Conservation (phyloP, 352 stramenopile species). For the Phytophthora niederhauseri region DNA sequence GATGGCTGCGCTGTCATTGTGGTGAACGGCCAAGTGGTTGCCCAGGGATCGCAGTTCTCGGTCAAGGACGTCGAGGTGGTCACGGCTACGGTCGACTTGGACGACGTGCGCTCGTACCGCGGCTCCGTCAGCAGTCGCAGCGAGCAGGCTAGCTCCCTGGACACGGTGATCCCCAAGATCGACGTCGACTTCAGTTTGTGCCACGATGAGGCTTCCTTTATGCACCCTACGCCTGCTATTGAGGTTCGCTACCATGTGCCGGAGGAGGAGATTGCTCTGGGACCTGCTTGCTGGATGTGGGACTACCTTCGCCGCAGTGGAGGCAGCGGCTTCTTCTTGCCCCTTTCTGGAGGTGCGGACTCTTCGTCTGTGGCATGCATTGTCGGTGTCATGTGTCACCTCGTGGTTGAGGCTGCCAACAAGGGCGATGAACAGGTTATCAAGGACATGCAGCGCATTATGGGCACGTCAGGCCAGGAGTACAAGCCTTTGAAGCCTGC, state of each 20-base stretch:
- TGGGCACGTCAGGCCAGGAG: constrained; percentile 52
- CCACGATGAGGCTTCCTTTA: constrained; percentile 56
- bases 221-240: constrained; percentile 53
- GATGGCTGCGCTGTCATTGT: constrained; percentile 98
- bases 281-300: constrained; percentile 99
- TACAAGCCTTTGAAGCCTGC: constrained; percentile 77
- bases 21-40: constrained; percentile 96
- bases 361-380: constrained; percentile 96
- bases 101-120: constrained; percentile 97
- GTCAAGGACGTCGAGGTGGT: constrained; percentile 97
- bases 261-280: constrained; percentile 98
- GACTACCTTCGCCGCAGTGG: constrained; percentile 96
- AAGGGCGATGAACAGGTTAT: constrained; percentile 79
- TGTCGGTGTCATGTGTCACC: constrained; percentile 98
- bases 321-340: constrained; percentile 94
- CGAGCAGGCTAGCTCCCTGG: constrained; percentile 91
- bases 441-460: constrained; percentile 87
- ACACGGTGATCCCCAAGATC: constrained; percentile 73
- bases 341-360: constrained; percentile 97
- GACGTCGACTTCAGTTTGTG: constrained; percentile 82
- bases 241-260: constrained; percentile 84
- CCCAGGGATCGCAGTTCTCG: constrained; percentile 97
- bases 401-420: constrained; percentile 91
- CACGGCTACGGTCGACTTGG: constrained; percentile 97
- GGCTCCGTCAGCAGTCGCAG: constrained; percentile 93